A percentile compares a stretch with the other conserved stretches of the same genome.
These are phyloP conservation scores for Royoungia palumana DNA, from an alignment of 768 basidiomycete genomes.

Conservation along the genomic window DNA sequence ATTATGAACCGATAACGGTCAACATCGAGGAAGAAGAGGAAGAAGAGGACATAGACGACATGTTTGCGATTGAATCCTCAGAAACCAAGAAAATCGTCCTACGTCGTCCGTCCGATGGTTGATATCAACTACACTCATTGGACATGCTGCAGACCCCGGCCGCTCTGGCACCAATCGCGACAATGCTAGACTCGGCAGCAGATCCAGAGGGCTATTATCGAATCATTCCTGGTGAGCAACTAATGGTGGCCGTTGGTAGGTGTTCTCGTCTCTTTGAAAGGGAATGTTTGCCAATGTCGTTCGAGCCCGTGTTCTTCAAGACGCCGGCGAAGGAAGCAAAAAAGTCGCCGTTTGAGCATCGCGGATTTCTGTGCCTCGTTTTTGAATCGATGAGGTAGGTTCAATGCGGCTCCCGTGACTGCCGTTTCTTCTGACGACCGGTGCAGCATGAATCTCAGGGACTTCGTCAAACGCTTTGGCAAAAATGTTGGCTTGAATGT, in stretches of 20 bases:
- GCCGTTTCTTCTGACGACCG: constrained; percentile 13
- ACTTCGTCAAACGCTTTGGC: constrained; percentile 98
- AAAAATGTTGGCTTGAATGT: constrained; percentile 97
- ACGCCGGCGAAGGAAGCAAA: constrained; percentile 48
- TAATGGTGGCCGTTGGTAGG: constrained; percentile 90
- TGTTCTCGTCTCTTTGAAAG: constrained; percentile 92
- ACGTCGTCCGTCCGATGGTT: constrained; percentile 18
- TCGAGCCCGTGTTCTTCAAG: constrained; percentile 77
- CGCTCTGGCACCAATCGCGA: constrained; percentile 64
- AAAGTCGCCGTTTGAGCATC: constrained; percentile 99
- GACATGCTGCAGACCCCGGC: constrained; percentile 39
- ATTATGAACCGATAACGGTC: constrained; percentile 33
- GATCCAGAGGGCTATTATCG: constrained; percentile 96
- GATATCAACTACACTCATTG: neutral
- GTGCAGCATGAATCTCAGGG: constrained; percentile 92
- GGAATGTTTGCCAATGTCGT: constrained; percentile 99
- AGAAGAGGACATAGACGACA: constrained; percentile 88
- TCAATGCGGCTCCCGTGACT: neutral
- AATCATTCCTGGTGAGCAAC: constrained; percentile 88
- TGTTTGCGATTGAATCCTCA: constrained; percentile 71
- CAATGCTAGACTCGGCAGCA: constrained; percentile 85
- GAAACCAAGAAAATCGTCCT: constrained; percentile 60
- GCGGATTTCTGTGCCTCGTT: constrained; percentile 93
- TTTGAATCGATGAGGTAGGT: constrained; percentile 89
- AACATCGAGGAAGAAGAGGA: constrained; percentile 49